These are phyloP conservation scores for Cryptosporidium xiaoi DNA, from an alignment of 169 alveolate species.

Conservation along the genomic window DNA sequence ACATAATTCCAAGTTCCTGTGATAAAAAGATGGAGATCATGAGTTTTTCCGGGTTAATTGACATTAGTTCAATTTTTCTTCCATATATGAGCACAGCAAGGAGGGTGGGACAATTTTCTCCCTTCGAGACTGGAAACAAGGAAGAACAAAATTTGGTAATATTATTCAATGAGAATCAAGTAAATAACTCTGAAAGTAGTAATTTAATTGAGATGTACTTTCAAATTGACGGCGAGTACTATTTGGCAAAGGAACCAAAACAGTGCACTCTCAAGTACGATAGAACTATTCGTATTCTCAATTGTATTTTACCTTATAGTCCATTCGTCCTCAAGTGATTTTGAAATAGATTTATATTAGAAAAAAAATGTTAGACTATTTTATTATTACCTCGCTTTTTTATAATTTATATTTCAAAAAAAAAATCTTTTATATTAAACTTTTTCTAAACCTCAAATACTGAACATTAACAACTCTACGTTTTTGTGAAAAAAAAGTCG, in stretches of 20 bases:
- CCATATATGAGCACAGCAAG: slow-evolving; percentile 67
- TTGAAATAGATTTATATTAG: too few relatives aligned
- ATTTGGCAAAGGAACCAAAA: slow-evolving; percentile 53
- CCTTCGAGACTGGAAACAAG: slow-evolving; percentile 16
- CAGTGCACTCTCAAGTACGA: slow-evolving; percentile 44
- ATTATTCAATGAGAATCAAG: background rate
- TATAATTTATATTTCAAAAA: too few relatives aligned
- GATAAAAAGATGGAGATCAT: slow-evolving; percentile 52
- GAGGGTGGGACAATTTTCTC: slow-evolving; percentile 51
- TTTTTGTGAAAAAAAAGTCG: too few relatives aligned
- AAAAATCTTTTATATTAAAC: too few relatives aligned
- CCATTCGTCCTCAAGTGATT: slow-evolving; percentile 4
- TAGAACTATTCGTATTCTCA: slow-evolving; percentile 5
- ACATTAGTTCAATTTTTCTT: slow-evolving; percentile 54
- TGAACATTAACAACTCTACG: too few relatives aligned
- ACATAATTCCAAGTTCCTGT: slow-evolving; percentile 16
- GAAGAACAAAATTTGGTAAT: slow-evolving; percentile 1
- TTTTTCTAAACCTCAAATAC: too few relatives aligned
- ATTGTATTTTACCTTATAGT: slow-evolving; percentile 41
- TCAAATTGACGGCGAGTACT: slow-evolving; percentile 65
- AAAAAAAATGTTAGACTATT: too few relatives aligned
- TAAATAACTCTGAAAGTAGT: background rate
- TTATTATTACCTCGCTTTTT: too few relatives aligned
- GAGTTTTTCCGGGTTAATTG: slow-evolving; percentile 60
- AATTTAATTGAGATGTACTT: slow-evolving; percentile 29